Conservation (phyloP, 176 grass and related monocot genomes). For the Carex pumila region DNA sequence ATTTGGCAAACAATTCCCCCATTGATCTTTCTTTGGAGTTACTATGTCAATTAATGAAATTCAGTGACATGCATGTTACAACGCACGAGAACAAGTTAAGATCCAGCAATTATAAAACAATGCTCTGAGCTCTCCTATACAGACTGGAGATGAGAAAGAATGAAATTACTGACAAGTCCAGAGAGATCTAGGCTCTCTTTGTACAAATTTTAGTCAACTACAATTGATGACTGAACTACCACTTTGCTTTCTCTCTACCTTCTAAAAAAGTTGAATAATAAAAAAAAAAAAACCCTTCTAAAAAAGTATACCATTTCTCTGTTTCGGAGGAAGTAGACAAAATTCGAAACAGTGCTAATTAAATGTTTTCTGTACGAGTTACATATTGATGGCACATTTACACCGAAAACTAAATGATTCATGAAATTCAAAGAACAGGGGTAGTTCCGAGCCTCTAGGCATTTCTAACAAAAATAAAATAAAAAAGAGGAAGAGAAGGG, state of each 20-base stretch:
- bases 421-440: background rate
- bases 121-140: background rate
- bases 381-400: background rate
- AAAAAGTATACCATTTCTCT: background rate
- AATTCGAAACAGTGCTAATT: constrained; percentile 1
- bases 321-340: background rate
- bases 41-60: background rate
- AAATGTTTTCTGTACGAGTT: background rate
- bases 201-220: background rate
- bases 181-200: constrained; percentile 3
- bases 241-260: background rate
- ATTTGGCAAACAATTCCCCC: background rate
- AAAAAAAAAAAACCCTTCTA: background rate
- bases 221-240: background rate
- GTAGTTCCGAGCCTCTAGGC: too few relatives aligned
- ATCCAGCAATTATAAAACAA: background rate
- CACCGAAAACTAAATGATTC: background rate
- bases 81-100: background rate
- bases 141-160: background rate
- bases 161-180: constrained; percentile 15
- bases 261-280: background rate
- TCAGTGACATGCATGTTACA: background rate
- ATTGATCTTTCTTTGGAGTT: background rate
- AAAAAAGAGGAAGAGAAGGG: too few relatives aligned
- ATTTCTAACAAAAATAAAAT: background rate